Base-by-base conservation (phyloP, 169 alveolate species). In the Sarcocystis neurona region DNA sequence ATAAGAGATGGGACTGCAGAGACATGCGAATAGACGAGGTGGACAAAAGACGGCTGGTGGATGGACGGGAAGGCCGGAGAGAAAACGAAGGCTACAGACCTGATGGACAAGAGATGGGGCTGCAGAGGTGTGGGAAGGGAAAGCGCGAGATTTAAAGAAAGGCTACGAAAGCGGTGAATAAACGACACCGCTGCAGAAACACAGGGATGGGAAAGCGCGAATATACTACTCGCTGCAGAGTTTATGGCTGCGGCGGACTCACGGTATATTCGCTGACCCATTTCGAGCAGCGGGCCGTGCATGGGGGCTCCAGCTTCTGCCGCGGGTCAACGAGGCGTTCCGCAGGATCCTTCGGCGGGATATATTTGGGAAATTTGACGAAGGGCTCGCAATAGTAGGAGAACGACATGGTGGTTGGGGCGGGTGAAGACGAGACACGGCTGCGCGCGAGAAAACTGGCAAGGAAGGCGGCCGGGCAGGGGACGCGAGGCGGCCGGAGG, bases 321-420 rank as follows among this genome's bases (percentile, higher is more conserved):
- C 92, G 79, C 47, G 96, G 96, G 77, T 94, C 96, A 23, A 90
- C 94, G 41, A 92, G 92, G 66, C 96, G 89, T 74, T 92, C 95
- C 89, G 74, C 93, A 2, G 91, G 93, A 85, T 92, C 92, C 82
- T 90, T 92, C 44, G 94, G 93, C 2, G 91, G 89, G 39, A 90
- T 86, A 79, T 91, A 94, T 50, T 91, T 92, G 10, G 96, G 96
- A 80, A 85, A 92, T 20, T 89, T 91, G 39, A 92, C 94, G 89
- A 91, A 93, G 78, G 89, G 90, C 82, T 94, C 95, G 32, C 93
- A 50, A 66, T 91, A 85, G 72, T 90, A 94, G 37, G 96, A 95
- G 56, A 84, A 92, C 78, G 96, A 90, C 96, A 94, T 93, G 27
- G 79, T 72, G 82, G 27, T 32, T n/a, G 53, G n/a, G 43, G n/a